Evolutionary conservation across 192 early-diverging fungal species (phyloP).

Genomic region (Cetraspora pellucida): DNA sequence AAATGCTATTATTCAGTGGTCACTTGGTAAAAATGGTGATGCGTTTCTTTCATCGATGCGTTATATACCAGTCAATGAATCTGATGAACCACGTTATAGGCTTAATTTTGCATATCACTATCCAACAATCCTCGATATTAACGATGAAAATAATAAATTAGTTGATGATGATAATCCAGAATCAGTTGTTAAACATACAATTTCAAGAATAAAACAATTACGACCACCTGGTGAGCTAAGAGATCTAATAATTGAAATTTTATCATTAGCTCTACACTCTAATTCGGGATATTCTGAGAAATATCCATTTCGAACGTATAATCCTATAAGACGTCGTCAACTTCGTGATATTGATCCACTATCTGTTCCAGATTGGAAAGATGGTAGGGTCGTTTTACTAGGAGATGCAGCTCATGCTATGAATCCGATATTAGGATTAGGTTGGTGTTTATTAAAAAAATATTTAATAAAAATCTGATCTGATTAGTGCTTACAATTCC

Average conservation of each 20-base stretch:
- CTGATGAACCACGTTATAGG: not conserved
- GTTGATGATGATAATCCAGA: conserved; percentile 11
- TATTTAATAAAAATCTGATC: not conserved
- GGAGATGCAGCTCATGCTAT: conserved; percentile 16
- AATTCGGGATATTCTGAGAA: not conserved
- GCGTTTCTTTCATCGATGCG: not conserved
- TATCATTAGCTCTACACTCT: not conserved
- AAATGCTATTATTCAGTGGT: not conserved
- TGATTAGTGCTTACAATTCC: not conserved
- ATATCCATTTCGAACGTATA: not conserved
- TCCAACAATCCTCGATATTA: not conserved
- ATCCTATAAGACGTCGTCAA: not conserved
- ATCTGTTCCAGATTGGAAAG: not conserved
- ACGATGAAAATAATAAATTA: not conserved
- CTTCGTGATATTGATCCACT: not conserved
- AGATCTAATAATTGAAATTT: conserved; percentile 1
- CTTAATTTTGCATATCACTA: not conserved
- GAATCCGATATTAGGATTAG: not conserved
- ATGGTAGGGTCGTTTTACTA: not conserved
- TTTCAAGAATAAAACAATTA: not conserved
- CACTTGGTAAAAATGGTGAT: not conserved
- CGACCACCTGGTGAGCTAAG: not conserved
- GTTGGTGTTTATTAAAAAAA: not conserved
- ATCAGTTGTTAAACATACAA: not conserved
- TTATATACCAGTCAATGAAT: not conserved